These are phyloP conservation scores for Phytophthora fragariaefolia DNA, from an alignment of 352 stramenopile genomes.

Conservation along the genomic window DNA sequence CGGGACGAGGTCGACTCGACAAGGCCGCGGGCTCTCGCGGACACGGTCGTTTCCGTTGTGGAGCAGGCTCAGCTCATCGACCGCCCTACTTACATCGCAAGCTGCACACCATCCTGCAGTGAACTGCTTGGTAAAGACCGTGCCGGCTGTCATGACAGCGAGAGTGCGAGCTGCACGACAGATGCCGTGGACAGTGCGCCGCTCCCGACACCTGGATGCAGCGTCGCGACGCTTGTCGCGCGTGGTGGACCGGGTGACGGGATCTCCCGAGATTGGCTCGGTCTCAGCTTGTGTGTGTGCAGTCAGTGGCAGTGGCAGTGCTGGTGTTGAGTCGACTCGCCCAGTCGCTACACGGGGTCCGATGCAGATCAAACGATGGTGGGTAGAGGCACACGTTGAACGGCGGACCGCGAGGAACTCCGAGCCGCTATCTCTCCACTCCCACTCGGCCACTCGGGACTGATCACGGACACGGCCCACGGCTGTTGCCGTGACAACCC, in stretches of 20 bases:
- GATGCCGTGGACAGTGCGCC: conserved; percentile 23
- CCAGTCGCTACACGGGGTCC: conserved; percentile 14
- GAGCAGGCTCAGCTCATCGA: conserved; percentile 20
- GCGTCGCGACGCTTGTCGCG: conserved; percentile 6
- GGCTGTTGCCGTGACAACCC: not conserved
- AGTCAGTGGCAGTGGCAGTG: too few relatives aligned
- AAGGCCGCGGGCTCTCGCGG: conserved; percentile 4
- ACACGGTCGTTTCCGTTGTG: conserved; percentile 41
- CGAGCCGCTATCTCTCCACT: too few relatives aligned
- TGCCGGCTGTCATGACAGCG: conserved; percentile 12
- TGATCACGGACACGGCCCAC: not conserved
- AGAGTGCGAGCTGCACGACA: conserved; percentile 9
- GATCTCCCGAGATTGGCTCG: conserved; percentile 27
- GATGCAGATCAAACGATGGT: conserved; percentile 34
- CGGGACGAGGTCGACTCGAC: conserved; percentile 13
- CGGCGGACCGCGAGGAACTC: conserved; percentile 22
- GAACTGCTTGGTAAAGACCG: conserved; percentile 21
- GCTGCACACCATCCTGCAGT: not conserved
- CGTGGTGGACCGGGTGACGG: conserved; percentile 11
- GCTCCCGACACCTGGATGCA: conserved; percentile 13
- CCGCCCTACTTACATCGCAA: not conserved
- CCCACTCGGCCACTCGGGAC: not conserved
- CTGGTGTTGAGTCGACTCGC: conserved; percentile 10
- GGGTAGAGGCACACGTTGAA: conserved; percentile 33
- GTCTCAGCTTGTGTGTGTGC: conserved; percentile 18